A percentile compares a stretch with the other conserved stretches of the same genome.
Conservation (phyloP, 208 protist species). For the Trypanosomatidae sp. region DNA sequence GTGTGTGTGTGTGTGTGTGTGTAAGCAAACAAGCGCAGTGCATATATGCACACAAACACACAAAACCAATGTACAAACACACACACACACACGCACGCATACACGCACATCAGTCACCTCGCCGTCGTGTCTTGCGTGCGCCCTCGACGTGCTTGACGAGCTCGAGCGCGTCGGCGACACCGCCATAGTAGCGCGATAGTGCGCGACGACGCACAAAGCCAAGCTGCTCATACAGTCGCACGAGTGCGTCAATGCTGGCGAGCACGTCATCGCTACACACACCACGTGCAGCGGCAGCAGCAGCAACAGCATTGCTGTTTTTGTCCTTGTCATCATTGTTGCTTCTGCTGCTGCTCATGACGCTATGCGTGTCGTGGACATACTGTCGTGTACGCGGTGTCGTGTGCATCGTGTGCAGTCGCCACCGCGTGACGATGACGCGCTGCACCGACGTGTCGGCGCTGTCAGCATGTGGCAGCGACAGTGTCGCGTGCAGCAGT, state of each 20-base stretch:
- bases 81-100: too few relatives aligned
- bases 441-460: neutral
- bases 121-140: neutral
- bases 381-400: neutral
- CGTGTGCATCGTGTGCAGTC: neutral
- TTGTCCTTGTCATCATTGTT: neutral
- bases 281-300: neutral
- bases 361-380: neutral
- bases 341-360: neutral
- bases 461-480: neutral
- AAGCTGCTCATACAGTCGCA: neutral
- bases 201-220: neutral
- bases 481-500: neutral
- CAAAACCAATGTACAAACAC: too few relatives aligned
- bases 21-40: too few relatives aligned
- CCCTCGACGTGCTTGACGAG: neutral
- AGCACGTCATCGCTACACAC: neutral
- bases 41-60: too few relatives aligned
- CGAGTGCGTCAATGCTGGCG: neutral
- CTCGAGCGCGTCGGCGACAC: neutral
- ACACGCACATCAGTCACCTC: too few relatives aligned
- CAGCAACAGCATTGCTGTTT: neutral
- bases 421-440: conserved; percentile 1
- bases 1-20: too few relatives aligned
- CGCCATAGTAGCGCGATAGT: neutral